Base-by-base conservation (phyloP, 2,329 filamentous ascomycete genomes). In the Juglanconis sp. region DNA sequence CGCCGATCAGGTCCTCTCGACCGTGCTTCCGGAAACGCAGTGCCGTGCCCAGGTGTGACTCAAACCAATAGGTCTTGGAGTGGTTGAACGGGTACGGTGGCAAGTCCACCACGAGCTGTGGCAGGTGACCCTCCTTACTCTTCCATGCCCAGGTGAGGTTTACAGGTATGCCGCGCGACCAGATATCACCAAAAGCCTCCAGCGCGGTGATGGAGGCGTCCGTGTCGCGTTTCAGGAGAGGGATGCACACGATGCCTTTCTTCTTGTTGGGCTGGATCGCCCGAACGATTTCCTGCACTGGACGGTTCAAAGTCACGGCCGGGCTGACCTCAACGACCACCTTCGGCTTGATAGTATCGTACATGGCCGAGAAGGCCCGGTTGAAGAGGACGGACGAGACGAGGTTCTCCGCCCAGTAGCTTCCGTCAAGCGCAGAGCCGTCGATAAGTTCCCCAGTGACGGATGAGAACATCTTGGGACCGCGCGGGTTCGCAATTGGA, bases 1-100 rank as follows among this genome's bases (percentile, higher is more conserved):
- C 72, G 0, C 82, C 82, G 32, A 85, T 77, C 1, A 85, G 72
- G 60, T 85, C 82, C 48, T 79, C 77, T 10, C 81, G 74, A 2
- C 76, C 74, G 56, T 76, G 76, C 32, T 74, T 70, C 13, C 79
- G 73, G 59, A 79, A 76, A 3, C 81, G 75, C 51, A 76, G 75
- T 10, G 76, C 72, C 13, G 69, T 66, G 24, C 77, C 78, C 2
- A 80, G 66, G 46, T 79, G 76, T 1, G 79, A 79, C 61, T 85
- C 82, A 61, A 81, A 76, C 82, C 82, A 85, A 66, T 83, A 82
- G 1, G 68, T 71, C 32, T 76, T 80, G 32, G 72, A 69, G 60
- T 84, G 82, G 35, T 84, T 82, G 81, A 82, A 85, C 2, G 79
- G 75, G 61, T 85, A 85, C 1, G 75, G 72, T 2, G 83, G 82